Percentiles rank a stretch among this genome's conserved stretches.
These are phyloP conservation scores for Entophlyctis luteolus DNA, from an alignment of 192 early-diverging fungal species.

Conservation along the genomic window DNA sequence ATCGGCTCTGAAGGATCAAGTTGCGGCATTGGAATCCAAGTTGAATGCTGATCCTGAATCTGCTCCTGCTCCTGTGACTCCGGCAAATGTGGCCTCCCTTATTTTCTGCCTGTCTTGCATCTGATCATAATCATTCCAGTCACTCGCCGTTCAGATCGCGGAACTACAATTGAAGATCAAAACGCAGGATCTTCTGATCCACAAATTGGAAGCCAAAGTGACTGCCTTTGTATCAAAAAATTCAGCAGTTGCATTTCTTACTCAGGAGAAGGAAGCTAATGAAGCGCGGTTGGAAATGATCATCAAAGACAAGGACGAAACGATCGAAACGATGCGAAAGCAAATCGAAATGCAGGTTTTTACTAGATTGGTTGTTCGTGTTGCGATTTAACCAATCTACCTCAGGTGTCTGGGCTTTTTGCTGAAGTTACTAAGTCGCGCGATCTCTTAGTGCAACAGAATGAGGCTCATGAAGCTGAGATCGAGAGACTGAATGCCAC, in stretches of 20 bases:
- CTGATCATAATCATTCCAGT: background rate
- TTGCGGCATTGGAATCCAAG: constrained; percentile 5
- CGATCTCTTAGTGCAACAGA: constrained; percentile 15
- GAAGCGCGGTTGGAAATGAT: constrained; percentile 20
- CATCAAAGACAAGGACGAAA: constrained; percentile 31
- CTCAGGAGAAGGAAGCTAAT: constrained; percentile 4
- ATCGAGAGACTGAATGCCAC: constrained; percentile 15
- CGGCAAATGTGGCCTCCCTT: background rate
- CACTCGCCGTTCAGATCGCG: constrained; percentile 1
- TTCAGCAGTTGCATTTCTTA: constrained; percentile 1
- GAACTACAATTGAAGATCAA: constrained; percentile 6
- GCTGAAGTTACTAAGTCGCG: constrained; percentile 23
- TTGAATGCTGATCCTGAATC: background rate
- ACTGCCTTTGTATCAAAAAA: constrained; percentile 20
- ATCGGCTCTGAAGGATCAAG: constrained; percentile 14
- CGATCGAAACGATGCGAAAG: constrained; percentile 25
- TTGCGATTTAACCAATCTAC: background rate
- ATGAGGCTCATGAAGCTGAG: background rate
- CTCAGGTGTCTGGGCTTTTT: constrained; percentile 17
- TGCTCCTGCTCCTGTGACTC: background rate
- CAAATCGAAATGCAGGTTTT: constrained; percentile 34
- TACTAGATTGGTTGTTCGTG: background rate
- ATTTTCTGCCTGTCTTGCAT: background rate
- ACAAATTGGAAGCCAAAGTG: constrained; percentile 5
- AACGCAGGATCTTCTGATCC: constrained; percentile 2